Percentiles rank a stretch among this genome's conserved stretches.
These are phyloP conservation scores for Trichophyton rubrum DNA, from an alignment of 2,329 filamentous ascomycete genomes.

Conservation along the genomic window DNA sequence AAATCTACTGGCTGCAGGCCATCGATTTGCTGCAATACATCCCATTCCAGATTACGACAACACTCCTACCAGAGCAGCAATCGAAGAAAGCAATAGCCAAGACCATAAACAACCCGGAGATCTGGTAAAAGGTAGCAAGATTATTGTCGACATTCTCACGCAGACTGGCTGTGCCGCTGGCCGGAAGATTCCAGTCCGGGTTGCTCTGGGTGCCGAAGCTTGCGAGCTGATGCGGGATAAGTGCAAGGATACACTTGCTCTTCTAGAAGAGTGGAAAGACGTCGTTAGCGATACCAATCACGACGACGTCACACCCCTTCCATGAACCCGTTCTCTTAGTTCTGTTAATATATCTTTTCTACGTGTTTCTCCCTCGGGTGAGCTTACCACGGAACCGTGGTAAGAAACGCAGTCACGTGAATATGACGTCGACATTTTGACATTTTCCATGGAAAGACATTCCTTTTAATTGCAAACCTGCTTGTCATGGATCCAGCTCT, in stretches of 20 bases:
- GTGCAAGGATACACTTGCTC: conserved; percentile 31
- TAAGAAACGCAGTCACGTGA: neutral
- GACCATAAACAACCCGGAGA: conserved; percentile 45
- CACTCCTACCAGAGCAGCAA: conserved; percentile 6
- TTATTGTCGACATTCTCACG: conserved; percentile 46
- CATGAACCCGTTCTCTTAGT: neutral
- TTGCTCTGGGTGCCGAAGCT: conserved; percentile 45
- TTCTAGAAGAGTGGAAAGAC: conserved; percentile 41
- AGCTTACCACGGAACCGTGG: neutral
- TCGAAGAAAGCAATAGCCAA: conserved; percentile 20
- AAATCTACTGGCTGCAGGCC: conserved; percentile 10
- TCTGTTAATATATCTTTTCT: neutral
- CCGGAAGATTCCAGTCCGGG: conserved; percentile 39
- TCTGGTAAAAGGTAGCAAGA: conserved; percentile 40
- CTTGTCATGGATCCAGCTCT: neutral
- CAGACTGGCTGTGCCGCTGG: conserved; percentile 38
- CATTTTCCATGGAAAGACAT: neutral
- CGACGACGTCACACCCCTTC: conserved; percentile 8
- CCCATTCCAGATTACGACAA: conserved; percentile 13
- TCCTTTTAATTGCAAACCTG: neutral
- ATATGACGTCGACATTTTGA: conserved; percentile 1
- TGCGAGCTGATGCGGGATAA: conserved; percentile 33
- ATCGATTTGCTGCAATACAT: conserved; percentile 9
- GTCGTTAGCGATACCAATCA: conserved; percentile 27
- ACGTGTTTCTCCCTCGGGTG: neutral